Evolutionary conservation across 257 asterid genomes (phyloP).

Genomic region (Solanum clarkiae): DNA sequence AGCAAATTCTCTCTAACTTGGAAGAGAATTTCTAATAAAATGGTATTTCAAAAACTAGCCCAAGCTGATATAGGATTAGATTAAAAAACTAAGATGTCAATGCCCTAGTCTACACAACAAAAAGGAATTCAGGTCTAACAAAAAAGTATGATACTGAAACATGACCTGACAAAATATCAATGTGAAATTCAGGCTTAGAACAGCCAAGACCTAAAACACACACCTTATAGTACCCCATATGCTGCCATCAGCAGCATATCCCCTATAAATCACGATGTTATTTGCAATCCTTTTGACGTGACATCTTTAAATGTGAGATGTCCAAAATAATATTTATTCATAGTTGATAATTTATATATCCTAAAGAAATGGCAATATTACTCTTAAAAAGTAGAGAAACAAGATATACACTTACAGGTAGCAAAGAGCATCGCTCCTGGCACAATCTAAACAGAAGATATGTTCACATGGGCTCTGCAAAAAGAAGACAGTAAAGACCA

Average conservation of each 20-base stretch:
- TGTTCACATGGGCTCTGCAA: constrained; percentile 96
- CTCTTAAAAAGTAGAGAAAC: background rate
- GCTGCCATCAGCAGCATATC: background rate
- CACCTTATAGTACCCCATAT: background rate
- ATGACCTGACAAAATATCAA: background rate
- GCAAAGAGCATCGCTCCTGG: constrained; percentile 84
- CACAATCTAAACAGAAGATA: constrained; percentile 91
- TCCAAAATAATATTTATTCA: background rate
- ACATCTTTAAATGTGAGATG: background rate
- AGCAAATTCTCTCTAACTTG: background rate
- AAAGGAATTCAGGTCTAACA: background rate
- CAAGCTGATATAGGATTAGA: background rate
- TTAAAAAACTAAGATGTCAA: background rate
- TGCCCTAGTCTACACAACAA: background rate
- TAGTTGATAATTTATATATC: background rate
- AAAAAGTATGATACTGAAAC: background rate
- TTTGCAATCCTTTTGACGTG: background rate
- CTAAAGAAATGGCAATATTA: background rate
- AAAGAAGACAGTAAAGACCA: background rate
- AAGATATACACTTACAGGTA: constrained; percentile 54
- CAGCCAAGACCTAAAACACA: background rate
- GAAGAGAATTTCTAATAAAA: background rate
- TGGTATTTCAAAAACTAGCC: background rate
- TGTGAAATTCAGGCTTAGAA: background rate
- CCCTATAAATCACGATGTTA: background rate